Conservation (phyloP, 2,329 filamentous ascomycete genomes). For the Aureobasidium vineae region DNA sequence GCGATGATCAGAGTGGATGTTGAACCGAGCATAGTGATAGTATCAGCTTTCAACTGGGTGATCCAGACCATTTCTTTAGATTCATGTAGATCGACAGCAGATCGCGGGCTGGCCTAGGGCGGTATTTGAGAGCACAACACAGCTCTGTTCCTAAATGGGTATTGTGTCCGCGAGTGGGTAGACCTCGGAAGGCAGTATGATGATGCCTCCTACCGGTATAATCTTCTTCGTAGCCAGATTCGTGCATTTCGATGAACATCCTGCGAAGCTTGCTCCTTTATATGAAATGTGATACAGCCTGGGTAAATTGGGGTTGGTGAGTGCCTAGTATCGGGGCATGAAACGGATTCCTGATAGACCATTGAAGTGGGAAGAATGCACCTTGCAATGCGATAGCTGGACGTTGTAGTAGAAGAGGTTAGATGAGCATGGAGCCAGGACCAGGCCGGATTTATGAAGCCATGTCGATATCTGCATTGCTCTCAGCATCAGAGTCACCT, state of each 20-base stretch:
- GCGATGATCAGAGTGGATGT: neutral
- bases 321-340: neutral
- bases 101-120: too few relatives aligned
- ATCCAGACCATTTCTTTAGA: neutral
- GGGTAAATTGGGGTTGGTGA: neutral
- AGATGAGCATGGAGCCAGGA: neutral
- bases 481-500: neutral
- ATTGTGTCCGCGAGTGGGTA: neutral
- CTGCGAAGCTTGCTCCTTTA: neutral
- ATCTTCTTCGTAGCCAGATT: neutral
- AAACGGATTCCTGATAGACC: neutral
- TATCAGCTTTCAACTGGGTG: neutral
- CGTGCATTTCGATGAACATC: neutral
- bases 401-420: neutral
- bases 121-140: too few relatives aligned
- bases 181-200: neutral
- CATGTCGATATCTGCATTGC: conserved; percentile 18
- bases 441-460: neutral
- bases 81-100: neutral
- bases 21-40: too few relatives aligned
- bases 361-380: neutral
- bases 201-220: neutral
- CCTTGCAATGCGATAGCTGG: neutral
- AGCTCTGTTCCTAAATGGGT: too few relatives aligned
- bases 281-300: neutral